Evolutionary conservation across 1,284 basidiomycete genomes (phyloP).

Genomic region (Trichosporon inkin): DNA sequence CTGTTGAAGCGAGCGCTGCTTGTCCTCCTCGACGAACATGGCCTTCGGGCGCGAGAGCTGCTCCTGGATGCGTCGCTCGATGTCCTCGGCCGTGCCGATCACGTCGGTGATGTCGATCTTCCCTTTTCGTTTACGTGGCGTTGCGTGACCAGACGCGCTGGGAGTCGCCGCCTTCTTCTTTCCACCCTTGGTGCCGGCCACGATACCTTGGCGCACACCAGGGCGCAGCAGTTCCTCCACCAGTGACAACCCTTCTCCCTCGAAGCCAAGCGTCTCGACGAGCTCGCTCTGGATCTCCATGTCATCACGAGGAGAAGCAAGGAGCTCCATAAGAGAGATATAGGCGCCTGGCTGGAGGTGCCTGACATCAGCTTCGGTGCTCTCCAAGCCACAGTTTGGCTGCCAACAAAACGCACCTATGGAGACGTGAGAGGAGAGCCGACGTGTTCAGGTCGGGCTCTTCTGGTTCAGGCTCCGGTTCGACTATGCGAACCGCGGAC

Average conservation of each 20-base stretch:
- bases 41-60: constrained; percentile 38
- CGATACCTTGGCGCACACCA: constrained; percentile 31
- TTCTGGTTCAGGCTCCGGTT: constrained; percentile 4
- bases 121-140: constrained; percentile 14
- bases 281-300: constrained; percentile 76
- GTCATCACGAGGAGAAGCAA: constrained; percentile 47
- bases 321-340: constrained; percentile 35
- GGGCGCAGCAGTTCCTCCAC: constrained; percentile 42
- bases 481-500: constrained; percentile 2
- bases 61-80: constrained; percentile 39
- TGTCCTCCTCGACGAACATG: constrained; percentile 37
- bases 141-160: not conserved
- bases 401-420: constrained; percentile 1
- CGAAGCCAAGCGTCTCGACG: constrained; percentile 79
- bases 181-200: constrained; percentile 11
- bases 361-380: constrained; percentile 10
- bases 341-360: constrained; percentile 27
- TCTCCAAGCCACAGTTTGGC: not conserved
- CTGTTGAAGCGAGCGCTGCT: constrained; percentile 57
- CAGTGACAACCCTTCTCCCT: constrained; percentile 55
- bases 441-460: constrained; percentile 8
- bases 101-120: constrained; percentile 40
- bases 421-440: constrained; percentile 11
- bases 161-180: constrained; percentile 20
- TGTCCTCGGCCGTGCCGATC: constrained; percentile 37